These are phyloP conservation scores for Guillardia theta DNA, from an alignment of 78 protist genomes.

Conservation along the genomic window DNA sequence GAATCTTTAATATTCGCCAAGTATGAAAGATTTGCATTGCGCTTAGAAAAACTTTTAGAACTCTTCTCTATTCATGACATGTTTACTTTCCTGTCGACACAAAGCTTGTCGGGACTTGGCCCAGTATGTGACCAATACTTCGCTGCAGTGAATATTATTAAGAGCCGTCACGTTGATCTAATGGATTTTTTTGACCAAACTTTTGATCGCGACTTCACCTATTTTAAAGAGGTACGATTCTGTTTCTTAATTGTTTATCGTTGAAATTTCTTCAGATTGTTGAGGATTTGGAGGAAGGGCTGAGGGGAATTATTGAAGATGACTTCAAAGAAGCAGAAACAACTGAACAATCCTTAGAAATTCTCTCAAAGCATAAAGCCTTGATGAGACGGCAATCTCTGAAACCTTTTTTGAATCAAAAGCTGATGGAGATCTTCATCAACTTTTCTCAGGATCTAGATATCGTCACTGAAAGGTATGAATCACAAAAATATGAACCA, in stretches of 20 bases:
- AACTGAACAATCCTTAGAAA: slow-evolving; percentile 32
- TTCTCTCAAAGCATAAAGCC: slow-evolving; percentile 41
- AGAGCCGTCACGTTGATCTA: slow-evolving; percentile 40
- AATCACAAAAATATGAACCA: slow-evolving; percentile 31
- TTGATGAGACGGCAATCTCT: slow-evolving; percentile 44
- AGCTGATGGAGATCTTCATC: slow-evolving; percentile 38
- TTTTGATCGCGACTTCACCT: slow-evolving; percentile 77
- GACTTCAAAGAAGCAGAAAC: slow-evolving; percentile 21
- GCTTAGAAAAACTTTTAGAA: slow-evolving; percentile 60
- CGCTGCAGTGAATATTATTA: neutral
- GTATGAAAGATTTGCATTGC: slow-evolving; percentile 59
- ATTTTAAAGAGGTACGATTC: slow-evolving; percentile 50
- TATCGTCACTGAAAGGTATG: neutral
- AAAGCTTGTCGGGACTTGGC: neutral
- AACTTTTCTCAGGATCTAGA: slow-evolving; percentile 58
- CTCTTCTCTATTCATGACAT: slow-evolving; percentile 51
- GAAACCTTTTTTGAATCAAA: slow-evolving; percentile 17
- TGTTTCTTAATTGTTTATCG: too few relatives aligned
- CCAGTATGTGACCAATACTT: neutral
- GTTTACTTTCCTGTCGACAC: slow-evolving; percentile 29
- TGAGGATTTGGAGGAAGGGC: neutral
- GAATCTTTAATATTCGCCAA: slow-evolving; percentile 72
- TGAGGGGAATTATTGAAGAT: slow-evolving; percentile 38
- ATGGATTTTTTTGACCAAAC: slow-evolving; percentile 4
- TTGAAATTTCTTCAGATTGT: neutral